phyloP scores from a whole-genome alignment of 805 yeast genomes.

The Candida stauntonica region DNA sequence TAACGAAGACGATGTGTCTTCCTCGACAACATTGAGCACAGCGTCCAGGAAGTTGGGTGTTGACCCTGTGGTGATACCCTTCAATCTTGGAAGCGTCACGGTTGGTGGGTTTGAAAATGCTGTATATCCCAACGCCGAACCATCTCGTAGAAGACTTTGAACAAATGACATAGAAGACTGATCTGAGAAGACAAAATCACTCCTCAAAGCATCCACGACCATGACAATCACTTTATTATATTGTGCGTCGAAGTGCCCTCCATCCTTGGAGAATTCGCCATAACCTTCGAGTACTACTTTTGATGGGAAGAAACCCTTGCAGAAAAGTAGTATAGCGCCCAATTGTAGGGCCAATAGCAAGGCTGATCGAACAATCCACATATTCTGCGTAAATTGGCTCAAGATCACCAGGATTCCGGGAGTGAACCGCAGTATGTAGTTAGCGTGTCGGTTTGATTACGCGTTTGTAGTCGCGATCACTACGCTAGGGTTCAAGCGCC shows the following conservation, averaged over 20 bases:
- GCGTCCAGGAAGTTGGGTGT: conserved; percentile 95
- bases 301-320: conserved; percentile 89
- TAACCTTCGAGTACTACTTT: conserved; percentile 69
- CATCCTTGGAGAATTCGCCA: conserved; percentile 31
- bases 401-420: too few species aligned
- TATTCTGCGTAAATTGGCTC: background rate
- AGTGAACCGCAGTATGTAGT: too few species aligned
- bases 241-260: conserved; percentile 33
- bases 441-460: background rate
- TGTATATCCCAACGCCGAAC: conserved; percentile 81
- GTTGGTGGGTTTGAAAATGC: conserved; percentile 95
- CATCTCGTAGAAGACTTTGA: conserved; percentile 59
- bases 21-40: conserved; percentile 88
- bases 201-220: conserved; percentile 89
- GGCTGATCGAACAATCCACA: conserved; percentile 5
- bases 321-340: conserved; percentile 56
- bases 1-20: conserved; percentile 64
- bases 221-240: conserved; percentile 71
- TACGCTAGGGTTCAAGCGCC: too few species aligned
- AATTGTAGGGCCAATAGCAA: conserved; percentile 34
- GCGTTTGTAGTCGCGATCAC: too few species aligned
- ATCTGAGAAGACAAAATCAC: conserved; percentile 76
- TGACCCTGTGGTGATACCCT: conserved; percentile 92
- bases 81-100: conserved; percentile 88
- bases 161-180: conserved; percentile 62